Conservation (phyloP, 768 basidiomycete species). For the Boletus rufocinnamomeus region DNA sequence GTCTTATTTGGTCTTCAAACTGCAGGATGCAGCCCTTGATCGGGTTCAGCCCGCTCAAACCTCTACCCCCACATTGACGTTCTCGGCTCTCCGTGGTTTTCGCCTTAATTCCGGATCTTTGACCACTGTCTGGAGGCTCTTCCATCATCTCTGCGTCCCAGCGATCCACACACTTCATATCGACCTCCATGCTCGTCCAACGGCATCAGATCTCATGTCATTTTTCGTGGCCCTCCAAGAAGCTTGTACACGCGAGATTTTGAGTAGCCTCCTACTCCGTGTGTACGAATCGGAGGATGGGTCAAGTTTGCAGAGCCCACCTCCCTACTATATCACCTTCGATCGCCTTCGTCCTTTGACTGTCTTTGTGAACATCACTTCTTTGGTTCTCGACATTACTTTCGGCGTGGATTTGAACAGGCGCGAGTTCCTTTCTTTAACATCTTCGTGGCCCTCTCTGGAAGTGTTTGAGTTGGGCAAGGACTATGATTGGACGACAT, state of each 20-base stretch:
- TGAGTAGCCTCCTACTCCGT: too few species aligned
- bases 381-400: constrained; percentile 2
- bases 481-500: constrained; percentile 3
- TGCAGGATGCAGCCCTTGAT: neutral
- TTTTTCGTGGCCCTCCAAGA: too few species aligned
- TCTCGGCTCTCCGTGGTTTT: constrained; percentile 1
- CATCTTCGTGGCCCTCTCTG: constrained; percentile 19
- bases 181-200: neutral
- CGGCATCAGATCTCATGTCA: too few species aligned
- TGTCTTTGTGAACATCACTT: constrained; percentile 8
- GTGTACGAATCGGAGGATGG: too few species aligned
- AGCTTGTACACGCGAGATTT: too few species aligned
- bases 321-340: constrained; percentile 8
- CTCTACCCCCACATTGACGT: neutral
- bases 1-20: neutral
- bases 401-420: constrained; percentile 8
- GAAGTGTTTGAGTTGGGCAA: neutral
- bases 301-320: too few species aligned
- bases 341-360: constrained; percentile 5
- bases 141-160: constrained; percentile 1
- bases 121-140: neutral
- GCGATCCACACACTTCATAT: neutral
- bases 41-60: neutral
- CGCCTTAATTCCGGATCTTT: neutral
- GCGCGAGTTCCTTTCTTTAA: constrained; percentile 10